Percentiles rank a stretch among this genome's conserved stretches.
Evolutionary conservation across 805 yeast genomes (phyloP).

Genomic region (Starmerella potacharoeniae): DNA sequence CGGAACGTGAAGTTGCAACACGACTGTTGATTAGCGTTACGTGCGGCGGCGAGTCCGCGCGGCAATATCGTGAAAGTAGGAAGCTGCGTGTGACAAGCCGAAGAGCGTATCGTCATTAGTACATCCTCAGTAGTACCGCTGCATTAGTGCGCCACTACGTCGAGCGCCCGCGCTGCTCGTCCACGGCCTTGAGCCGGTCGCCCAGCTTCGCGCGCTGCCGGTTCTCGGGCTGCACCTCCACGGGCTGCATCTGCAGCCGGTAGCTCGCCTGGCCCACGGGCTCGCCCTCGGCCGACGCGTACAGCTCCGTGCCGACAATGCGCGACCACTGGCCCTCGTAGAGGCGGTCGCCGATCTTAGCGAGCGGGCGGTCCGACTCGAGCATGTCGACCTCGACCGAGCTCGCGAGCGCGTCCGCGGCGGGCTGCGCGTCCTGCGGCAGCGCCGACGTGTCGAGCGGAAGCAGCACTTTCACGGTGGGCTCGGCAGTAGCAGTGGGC

Average conservation of each 20-base stretch:
- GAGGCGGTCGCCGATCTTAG: slow-evolving; percentile 46
- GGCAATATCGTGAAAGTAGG: too few relatives aligned
- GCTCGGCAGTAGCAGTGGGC: neutral
- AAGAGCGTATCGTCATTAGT: too few relatives aligned
- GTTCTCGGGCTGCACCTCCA: slow-evolving; percentile 10
- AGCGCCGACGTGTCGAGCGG: slow-evolving; percentile 37
- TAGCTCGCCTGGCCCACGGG: slow-evolving; percentile 23
- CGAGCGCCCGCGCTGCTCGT: neutral
- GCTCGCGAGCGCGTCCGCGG: neutral
- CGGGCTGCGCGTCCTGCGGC: slow-evolving; percentile 12
- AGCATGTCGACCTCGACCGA: slow-evolving; percentile 44
- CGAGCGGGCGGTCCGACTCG: slow-evolving; percentile 42
- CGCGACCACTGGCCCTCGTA: slow-evolving; percentile 69
- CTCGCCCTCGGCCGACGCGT: slow-evolving; percentile 25
- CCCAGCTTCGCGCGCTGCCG: slow-evolving; percentile 4
- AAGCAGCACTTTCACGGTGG: slow-evolving; percentile 35
- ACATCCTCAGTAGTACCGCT: neutral
- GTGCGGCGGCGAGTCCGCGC: too few relatives aligned
- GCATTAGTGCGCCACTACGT: neutral
- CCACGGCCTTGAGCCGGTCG: slow-evolving; percentile 6
- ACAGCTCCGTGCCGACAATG: slow-evolving; percentile 66
- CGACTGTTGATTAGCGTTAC: too few relatives aligned
- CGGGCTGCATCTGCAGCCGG: slow-evolving; percentile 23
- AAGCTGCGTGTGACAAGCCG: too few relatives aligned
- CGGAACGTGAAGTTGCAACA: too few relatives aligned